Percentiles rank a stretch among this genome's conserved stretches.
Conservation (phyloP, 116 monocot genomes). For the Posidonia oceanica region DNA sequence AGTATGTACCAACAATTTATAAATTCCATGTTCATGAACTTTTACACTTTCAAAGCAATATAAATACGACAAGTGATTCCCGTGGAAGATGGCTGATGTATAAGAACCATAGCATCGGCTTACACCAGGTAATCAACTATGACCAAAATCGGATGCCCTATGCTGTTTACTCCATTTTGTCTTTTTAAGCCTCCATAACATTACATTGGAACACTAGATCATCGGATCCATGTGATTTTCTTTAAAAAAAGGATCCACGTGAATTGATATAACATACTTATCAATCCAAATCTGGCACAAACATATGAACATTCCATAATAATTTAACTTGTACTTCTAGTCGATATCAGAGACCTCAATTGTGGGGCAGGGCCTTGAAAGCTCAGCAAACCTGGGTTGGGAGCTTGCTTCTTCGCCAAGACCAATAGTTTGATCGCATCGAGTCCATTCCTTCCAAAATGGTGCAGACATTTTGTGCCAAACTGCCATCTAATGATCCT, state of each 20-base stretch:
- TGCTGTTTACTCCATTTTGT: neutral
- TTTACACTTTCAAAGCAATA: no score
- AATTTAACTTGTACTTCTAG: neutral
- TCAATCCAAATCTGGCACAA: neutral
- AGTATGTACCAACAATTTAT: no score
- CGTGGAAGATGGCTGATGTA: no score
- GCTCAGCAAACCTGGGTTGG: conserved; percentile 22
- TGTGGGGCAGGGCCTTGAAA: neutral
- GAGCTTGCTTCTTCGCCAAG: conserved; percentile 52
- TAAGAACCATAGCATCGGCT: no score
- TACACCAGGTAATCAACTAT: neutral
- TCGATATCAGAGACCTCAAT: neutral
- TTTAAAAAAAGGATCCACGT: neutral
- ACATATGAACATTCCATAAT: neutral
- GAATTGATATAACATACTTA: neutral
- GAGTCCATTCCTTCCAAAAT: conserved; percentile 55
- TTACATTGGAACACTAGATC: neutral
- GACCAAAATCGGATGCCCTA: neutral
- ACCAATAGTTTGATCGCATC: conserved; percentile 75
- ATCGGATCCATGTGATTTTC: neutral
- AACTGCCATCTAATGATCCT: conserved; percentile 11
- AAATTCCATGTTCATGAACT: no score
- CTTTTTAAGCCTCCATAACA: neutral
- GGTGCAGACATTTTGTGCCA: conserved; percentile 42
- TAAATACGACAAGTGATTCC: no score